These are phyloP conservation scores for Basipetospora chlamydospora DNA, from an alignment of 2,329 filamentous ascomycete species.

Conservation along the genomic window DNA sequence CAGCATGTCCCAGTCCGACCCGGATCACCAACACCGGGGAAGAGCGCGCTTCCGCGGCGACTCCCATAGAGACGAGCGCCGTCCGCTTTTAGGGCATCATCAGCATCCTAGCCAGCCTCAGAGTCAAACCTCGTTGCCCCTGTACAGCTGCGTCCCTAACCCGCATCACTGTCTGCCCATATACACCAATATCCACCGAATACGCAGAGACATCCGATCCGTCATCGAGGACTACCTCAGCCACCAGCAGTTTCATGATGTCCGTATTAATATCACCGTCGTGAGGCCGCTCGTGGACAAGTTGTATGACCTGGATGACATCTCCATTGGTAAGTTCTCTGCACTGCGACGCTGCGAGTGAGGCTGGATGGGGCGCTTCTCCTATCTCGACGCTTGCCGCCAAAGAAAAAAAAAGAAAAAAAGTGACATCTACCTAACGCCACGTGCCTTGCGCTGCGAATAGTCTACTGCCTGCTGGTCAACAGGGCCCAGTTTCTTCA, in stretches of 20 bases:
- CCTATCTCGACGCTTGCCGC: too few relatives aligned
- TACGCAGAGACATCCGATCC: slow-evolving; percentile 47
- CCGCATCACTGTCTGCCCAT: slow-evolving; percentile 51
- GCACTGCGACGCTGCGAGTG: too few relatives aligned
- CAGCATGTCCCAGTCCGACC: slow-evolving; percentile 1
- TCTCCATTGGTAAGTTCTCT: slow-evolving; percentile 68
- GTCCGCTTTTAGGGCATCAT: background rate
- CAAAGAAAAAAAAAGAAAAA: too few relatives aligned
- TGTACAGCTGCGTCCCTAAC: slow-evolving; percentile 41
- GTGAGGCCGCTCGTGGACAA: slow-evolving; percentile 74
- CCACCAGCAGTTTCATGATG: slow-evolving; percentile 51
- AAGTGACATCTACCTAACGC: too few relatives aligned
- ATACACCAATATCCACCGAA: slow-evolving; percentile 64
- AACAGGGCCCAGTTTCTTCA: slow-evolving; percentile 68
- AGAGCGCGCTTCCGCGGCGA: background rate
- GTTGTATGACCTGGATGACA: slow-evolving; percentile 63
- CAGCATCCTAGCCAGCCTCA: background rate
- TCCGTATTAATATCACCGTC: slow-evolving; percentile 67
- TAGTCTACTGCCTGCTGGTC: slow-evolving; percentile 71
- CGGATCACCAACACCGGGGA: background rate
- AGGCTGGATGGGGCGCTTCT: too few relatives aligned
- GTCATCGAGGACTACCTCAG: slow-evolving; percentile 26
- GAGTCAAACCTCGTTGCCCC: slow-evolving; percentile 11
- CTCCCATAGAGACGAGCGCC: background rate
- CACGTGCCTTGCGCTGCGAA: slow-evolving; percentile 1